Evolutionary conservation across 345 rosid species (phyloP).

Genomic region (Linum trigynum): DNA sequence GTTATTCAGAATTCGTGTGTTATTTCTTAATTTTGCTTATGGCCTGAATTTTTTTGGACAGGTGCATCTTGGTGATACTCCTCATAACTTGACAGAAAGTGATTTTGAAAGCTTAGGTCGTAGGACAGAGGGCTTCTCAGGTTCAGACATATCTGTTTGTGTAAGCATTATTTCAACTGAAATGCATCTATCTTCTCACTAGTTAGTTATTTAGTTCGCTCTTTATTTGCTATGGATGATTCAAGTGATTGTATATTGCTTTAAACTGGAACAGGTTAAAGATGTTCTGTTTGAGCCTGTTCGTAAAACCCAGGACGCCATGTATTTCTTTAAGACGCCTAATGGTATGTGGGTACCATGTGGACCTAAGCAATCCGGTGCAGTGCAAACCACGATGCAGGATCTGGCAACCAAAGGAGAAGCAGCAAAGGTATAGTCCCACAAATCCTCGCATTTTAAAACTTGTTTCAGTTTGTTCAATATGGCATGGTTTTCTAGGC

Average conservation of each 20-base stretch:
- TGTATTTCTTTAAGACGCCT: slow-evolving; percentile 54
- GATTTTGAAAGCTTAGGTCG: slow-evolving; percentile 77
- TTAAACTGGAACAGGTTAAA: slow-evolving; percentile 45
- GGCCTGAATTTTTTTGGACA: slow-evolving; percentile 20
- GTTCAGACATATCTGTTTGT: slow-evolving; percentile 91
- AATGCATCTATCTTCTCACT: not conserved
- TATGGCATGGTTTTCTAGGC: no score
- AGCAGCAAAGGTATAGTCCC: slow-evolving; percentile 45
- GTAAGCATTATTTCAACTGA: slow-evolving; percentile 35
- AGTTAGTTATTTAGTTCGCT: not conserved
- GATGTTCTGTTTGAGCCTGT: slow-evolving; percentile 96
- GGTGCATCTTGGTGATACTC: slow-evolving; percentile 97
- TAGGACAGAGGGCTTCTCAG: slow-evolving; percentile 83
- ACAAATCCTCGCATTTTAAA: not conserved
- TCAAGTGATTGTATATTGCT: not conserved
- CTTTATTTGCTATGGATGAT: not conserved
- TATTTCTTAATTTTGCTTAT: not conserved
- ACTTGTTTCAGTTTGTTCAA: no score
- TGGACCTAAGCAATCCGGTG: slow-evolving; percentile 75
- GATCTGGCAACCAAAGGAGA: slow-evolving; percentile 74
- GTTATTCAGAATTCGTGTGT: not conserved
- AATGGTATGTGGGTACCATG: slow-evolving; percentile 81
- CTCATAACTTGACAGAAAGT: slow-evolving; percentile 73
- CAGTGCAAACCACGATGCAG: slow-evolving; percentile 68
- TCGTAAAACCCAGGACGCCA: slow-evolving; percentile 86